Conservation (phyloP, 805 yeast genomes). For the Candida maris region DNA sequence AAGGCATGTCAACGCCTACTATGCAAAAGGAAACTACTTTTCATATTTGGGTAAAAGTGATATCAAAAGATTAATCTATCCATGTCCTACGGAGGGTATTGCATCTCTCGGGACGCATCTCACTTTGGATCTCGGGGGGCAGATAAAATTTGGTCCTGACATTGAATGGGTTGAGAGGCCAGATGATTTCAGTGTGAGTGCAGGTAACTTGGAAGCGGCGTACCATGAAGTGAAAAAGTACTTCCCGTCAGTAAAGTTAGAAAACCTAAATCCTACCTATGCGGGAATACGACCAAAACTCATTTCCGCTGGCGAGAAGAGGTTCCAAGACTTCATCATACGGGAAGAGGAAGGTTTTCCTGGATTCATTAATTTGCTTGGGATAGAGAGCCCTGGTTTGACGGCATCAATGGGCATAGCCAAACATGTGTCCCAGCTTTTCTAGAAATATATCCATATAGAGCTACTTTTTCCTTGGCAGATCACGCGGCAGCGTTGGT, state of each 20-base stretch:
- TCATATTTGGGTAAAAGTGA: constrained; percentile 42
- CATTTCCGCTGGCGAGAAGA: constrained; percentile 38
- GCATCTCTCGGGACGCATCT: constrained; percentile 86
- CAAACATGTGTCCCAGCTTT: constrained; percentile 51
- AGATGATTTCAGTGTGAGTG: constrained; percentile 46
- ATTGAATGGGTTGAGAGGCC: constrained; percentile 67
- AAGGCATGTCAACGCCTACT: constrained; percentile 54
- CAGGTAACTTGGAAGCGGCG: constrained; percentile 50
- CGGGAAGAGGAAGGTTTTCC: constrained; percentile 65
- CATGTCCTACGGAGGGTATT: constrained; percentile 68
- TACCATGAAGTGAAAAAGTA: constrained; percentile 55
- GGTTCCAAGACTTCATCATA: constrained; percentile 72
- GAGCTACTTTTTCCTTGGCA: constrained; percentile 36
- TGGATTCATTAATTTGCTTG: constrained; percentile 76
- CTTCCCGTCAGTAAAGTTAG: constrained; percentile 53
- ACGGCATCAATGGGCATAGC: constrained; percentile 83
- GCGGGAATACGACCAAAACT: constrained; percentile 85
- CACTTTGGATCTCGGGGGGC: constrained; percentile 79
- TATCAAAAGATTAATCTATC: constrained; percentile 63
- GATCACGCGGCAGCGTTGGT: constrained; percentile 63
- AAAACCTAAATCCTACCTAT: constrained; percentile 61
- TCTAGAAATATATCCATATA: constrained; percentile 2
- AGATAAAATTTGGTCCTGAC: constrained; percentile 84
- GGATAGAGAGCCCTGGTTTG: constrained; percentile 89
- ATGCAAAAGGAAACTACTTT: constrained; percentile 85